A percentile compares a stretch with the other conserved stretches of the same genome.
phyloP scores from a whole-genome alignment of 176 grass and related monocot genomes.

The Bolboschoenus planiculmis region DNA sequence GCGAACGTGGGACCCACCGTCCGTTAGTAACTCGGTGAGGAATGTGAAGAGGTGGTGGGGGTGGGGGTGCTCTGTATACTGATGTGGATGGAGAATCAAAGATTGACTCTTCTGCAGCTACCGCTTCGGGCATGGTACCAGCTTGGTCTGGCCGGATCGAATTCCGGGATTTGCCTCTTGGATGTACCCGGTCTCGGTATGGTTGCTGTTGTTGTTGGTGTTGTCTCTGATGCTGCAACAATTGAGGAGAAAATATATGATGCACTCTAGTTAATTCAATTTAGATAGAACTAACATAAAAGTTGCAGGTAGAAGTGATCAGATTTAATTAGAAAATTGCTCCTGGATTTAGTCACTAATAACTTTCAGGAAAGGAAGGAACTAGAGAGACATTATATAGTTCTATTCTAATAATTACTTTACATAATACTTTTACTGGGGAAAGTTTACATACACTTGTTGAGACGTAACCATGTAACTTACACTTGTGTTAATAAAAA shows the following conservation, averaged over 20 bases:
- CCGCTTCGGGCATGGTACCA: not conserved
- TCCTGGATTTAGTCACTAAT: not conserved
- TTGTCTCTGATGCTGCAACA: constrained; percentile 3
- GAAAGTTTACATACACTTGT: not conserved
- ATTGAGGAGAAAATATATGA: not conserved
- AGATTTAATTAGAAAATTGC: not conserved
- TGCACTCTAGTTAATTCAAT: not conserved
- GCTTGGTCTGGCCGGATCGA: not conserved
- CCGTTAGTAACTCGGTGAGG: not conserved
- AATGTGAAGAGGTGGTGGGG: not conserved
- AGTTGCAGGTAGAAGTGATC: not conserved
- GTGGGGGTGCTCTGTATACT: not conserved
- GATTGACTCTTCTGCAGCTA: not conserved
- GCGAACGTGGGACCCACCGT: not conserved
- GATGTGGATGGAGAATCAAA: not conserved
- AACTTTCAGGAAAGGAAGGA: not conserved
- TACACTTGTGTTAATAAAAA: not conserved
- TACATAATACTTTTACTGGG: not conserved
- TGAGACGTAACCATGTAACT: no score
- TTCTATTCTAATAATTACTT: not conserved
- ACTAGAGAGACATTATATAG: not conserved
- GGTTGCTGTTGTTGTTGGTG: constrained; percentile 8
- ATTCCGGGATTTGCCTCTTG: not conserved
- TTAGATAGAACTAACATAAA: not conserved
- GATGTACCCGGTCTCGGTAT: not conserved